A percentile compares a stretch with the other conserved stretches of the same genome.
Conservation (phyloP, 805 yeast genomes). For the Limtongozyma cylindracea region DNA sequence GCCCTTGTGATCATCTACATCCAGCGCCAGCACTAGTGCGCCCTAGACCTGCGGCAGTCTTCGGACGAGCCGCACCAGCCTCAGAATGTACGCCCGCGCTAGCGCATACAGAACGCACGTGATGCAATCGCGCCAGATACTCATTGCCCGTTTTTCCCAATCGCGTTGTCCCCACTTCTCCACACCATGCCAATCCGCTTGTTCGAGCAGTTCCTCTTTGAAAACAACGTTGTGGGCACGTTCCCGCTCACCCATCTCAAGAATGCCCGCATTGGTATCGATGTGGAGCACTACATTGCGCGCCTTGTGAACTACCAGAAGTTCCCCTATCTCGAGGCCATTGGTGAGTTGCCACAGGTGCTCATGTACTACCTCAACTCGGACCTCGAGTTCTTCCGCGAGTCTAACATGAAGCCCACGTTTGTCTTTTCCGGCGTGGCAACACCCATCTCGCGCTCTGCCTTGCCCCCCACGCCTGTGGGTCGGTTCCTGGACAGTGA, state of each 20-base stretch:
- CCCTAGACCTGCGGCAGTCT: too few relatives aligned
- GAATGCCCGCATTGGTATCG: constrained; percentile 57
- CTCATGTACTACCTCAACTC: constrained; percentile 26
- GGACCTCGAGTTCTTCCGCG: constrained; percentile 35
- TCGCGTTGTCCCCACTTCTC: too few relatives aligned
- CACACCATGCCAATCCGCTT: constrained; percentile 21
- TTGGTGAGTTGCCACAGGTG: constrained; percentile 60
- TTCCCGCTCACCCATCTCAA: constrained; percentile 38
- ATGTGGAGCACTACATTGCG: constrained; percentile 55
- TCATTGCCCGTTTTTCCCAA: too few relatives aligned
- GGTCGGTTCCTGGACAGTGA: constrained; percentile 13
- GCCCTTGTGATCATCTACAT: too few relatives aligned
- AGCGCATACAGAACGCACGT: too few relatives aligned
- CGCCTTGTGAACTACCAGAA: constrained; percentile 32
- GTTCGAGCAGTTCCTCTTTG: constrained; percentile 43
- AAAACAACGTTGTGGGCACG: constrained; percentile 32
- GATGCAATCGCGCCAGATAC: too few relatives aligned
- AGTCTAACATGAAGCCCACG: constrained; percentile 45
- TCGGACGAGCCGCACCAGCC: too few relatives aligned
- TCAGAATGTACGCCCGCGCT: too few relatives aligned
- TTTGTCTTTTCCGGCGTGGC: constrained; percentile 60
- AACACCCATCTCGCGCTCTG: constrained; percentile 13
- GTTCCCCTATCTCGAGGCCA: constrained; percentile 48
- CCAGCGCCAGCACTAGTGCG: too few relatives aligned
- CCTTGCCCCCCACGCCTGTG: constrained; percentile 4